Evolutionary conservation across 345 rosid genomes (phyloP).

Genomic region (Crucihimalaya himalaica): DNA sequence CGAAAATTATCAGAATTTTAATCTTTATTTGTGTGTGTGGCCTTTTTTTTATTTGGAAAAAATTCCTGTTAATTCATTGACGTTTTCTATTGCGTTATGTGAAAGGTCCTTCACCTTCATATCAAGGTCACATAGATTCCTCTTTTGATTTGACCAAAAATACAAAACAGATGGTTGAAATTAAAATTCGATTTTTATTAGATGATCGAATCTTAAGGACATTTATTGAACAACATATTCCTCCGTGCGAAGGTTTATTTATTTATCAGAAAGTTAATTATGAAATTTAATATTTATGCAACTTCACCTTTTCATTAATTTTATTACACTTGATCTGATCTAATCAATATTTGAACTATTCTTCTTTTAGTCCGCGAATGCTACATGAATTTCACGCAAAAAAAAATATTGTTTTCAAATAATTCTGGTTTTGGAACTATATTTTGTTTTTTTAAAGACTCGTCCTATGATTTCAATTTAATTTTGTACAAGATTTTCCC

Average conservation of each 20-base stretch:
- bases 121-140: slow-evolving; percentile 23
- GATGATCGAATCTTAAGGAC: slow-evolving; percentile 32
- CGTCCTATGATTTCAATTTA: too few species aligned
- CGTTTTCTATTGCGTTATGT: too few species aligned
- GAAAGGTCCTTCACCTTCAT: slow-evolving; percentile 1
- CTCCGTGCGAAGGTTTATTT: neutral
- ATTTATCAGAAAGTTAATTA: neutral
- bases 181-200: slow-evolving; percentile 15
- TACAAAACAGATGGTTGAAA: slow-evolving; percentile 33
- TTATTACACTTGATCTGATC: neutral
- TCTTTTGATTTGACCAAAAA: slow-evolving; percentile 30
- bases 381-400: neutral
- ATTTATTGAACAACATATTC: slow-evolving; percentile 23
- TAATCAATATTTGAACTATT: neutral
- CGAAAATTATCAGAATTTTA: too few species aligned
- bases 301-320: neutral
- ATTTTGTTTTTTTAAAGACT: too few species aligned
- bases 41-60: too few species aligned
- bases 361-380: neutral
- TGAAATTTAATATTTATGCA: neutral
- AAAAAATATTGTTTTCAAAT: too few species aligned
- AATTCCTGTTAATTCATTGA: too few species aligned
- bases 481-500: too few species aligned
- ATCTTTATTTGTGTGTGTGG: too few species aligned
- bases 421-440: too few species aligned